Evolutionary conservation across 2,329 filamentous ascomycete species (phyloP), one percentile per base, ranked within the genome.

Genomic region (Myriosclerotinia duriaeana): DNA sequence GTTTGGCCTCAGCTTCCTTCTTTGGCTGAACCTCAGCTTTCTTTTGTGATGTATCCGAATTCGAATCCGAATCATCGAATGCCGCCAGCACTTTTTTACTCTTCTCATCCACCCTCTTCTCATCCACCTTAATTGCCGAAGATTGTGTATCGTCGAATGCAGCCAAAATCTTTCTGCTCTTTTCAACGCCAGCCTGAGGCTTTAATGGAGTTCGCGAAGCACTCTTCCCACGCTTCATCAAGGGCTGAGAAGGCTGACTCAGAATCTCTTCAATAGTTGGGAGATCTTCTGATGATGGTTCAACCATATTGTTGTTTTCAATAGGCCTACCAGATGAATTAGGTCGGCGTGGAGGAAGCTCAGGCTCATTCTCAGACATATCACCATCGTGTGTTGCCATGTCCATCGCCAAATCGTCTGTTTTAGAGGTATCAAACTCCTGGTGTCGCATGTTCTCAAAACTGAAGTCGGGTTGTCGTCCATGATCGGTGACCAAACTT

Each of bases 381-480:
- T 64, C 38, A 6, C 38, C 30, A 55, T 53, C 36, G 8, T 50
- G 46, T 22, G 34, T 22, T 11, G 34, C 14, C 17, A 42, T 15
- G 58, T 70, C 53, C 36, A 66, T 20, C 20, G 69, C 66, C 26
- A 66, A 8, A 20, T 60, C 65, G 14, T 63, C 48, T 5, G 65
- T 50, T 44, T 64, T 67, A 17, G 65, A 59, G 12, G 59, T 67
- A 22, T 71, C 70, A n/a, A 36, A 40, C 59, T 68, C 68, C 20
- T 67, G 53, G 7, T 46, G 20, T 44, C 61, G 60, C 53, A 66
- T 71, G 46, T 79, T 77, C 17, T 77, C 72, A 69, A 76, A 75
- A 62, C 79, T 78, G 6, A 78, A 79, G 66, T 84, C 81, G 4
- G 80, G 80, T 66, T 86, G 84, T 17, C 82, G 79, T 34, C 83